Percentiles rank a stretch among this genome's conserved stretches.
phyloP scores from a whole-genome alignment of 148 eudicot genomes.

The Drosera capensis region DNA sequence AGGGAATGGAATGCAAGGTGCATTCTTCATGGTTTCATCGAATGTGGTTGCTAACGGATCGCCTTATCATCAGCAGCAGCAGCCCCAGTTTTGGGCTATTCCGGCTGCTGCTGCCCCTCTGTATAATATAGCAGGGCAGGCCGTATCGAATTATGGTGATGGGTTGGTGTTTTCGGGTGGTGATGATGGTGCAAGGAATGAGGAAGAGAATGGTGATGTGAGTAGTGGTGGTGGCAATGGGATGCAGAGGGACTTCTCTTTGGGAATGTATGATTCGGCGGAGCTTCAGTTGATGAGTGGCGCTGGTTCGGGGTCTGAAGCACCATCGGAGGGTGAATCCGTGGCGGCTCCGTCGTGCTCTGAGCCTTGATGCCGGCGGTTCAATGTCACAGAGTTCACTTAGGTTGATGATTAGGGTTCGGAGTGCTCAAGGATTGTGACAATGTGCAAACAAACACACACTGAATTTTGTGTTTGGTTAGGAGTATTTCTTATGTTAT shows the following conservation, averaged over 20 bases:
- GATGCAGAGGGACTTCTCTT: slow-evolving; percentile 48
- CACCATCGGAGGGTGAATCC: too few species aligned
- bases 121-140: slow-evolving; percentile 30
- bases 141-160: slow-evolving; percentile 20
- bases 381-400: too few species aligned
- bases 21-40: slow-evolving; percentile 23
- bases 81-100: slow-evolving; percentile 60
- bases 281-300: slow-evolving; percentile 69
- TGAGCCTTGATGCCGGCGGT: too few species aligned
- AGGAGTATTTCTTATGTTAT: too few species aligned
- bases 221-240: slow-evolving; percentile 1
- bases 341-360: too few species aligned
- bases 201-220: slow-evolving; percentile 4
- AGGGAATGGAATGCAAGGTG: slow-evolving; percentile 11
- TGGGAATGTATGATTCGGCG: slow-evolving; percentile 48
- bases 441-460: too few species aligned
- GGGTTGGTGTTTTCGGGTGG: slow-evolving; percentile 7
- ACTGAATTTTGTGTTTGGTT: too few species aligned
- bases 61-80: slow-evolving; percentile 4
- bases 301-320: too few species aligned
- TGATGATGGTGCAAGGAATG: slow-evolving; percentile 3
- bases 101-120: slow-evolving; percentile 41
- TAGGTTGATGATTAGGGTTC: too few species aligned
- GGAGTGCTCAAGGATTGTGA: too few species aligned
- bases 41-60: slow-evolving; percentile 1